These are phyloP conservation scores for Nasturtium officinale DNA, from an alignment of 345 rosid genomes.

Conservation along the genomic window DNA sequence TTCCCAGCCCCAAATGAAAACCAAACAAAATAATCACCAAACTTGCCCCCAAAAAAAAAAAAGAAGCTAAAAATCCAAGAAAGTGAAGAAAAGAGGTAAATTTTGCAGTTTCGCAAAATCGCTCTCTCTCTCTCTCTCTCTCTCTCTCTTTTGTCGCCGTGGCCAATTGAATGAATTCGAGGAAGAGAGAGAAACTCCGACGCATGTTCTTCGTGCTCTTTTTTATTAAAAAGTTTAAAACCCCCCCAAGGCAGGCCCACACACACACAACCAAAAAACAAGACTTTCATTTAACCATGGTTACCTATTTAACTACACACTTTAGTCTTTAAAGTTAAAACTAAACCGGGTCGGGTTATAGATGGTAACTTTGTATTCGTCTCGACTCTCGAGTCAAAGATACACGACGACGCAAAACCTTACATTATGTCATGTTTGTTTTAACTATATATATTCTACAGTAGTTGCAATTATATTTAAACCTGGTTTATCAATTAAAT, in stretches of 20 bases:
- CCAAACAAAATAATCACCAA: conserved; percentile 6
- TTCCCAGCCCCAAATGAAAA: conserved; percentile 7
- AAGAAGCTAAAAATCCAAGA: not conserved
- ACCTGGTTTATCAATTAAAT: not conserved
- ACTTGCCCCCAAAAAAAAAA: not conserved
- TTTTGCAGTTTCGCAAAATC: conserved; percentile 1
- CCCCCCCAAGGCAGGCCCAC: no score
- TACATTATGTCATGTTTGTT: conserved; percentile 15
- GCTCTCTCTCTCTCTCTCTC: conserved; percentile 13
- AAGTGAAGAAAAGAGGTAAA: not conserved
- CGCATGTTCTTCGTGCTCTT: conserved; percentile 46
- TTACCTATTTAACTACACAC: not conserved
- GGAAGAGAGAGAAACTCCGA: conserved; percentile 45
- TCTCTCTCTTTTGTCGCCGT: conserved; percentile 31
- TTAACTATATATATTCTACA: not conserved
- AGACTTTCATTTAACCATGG: conserved; percentile 31
- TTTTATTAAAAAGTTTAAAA: no score
- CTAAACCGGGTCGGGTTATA: conserved; percentile 17
- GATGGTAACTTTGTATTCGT: conserved; percentile 2
- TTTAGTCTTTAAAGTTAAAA: not conserved
- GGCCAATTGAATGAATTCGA: conserved; percentile 38
- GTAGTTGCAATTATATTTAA: not conserved
- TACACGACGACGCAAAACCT: not conserved
- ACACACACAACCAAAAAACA: not conserved
- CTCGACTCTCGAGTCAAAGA: conserved; percentile 16